Percentiles rank a stretch among this genome's conserved stretches.
Evolutionary conservation across 371 early-diverging fungal species (phyloP).

Genomic region (Blastocladiella emersonii): DNA sequence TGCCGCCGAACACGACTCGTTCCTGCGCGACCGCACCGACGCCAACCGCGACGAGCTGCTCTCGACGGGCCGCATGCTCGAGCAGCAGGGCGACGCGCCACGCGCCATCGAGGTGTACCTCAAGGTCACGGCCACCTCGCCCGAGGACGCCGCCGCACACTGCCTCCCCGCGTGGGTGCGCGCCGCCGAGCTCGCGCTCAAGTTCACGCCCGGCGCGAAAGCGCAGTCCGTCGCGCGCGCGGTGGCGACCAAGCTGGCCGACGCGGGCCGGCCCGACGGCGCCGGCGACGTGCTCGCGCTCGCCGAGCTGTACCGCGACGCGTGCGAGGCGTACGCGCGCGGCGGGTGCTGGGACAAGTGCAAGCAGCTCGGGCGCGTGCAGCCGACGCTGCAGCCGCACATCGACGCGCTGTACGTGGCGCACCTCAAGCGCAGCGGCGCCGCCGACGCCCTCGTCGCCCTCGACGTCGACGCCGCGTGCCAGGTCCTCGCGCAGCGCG

Average conservation of each 20-base stretch:
- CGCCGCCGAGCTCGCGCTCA: constrained; percentile 34
- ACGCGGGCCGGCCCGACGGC: constrained; percentile 20
- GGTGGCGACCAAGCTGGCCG: constrained; percentile 22
- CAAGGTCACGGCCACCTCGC: constrained; percentile 19
- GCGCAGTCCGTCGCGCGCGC: constrained; percentile 24
- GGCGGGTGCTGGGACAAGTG: constrained; percentile 32
- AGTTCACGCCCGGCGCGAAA: constrained; percentile 24
- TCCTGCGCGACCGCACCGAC: constrained; percentile 15
- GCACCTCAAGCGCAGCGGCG: constrained; percentile 27
- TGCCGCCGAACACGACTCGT: constrained; percentile 30
- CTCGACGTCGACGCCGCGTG: constrained; percentile 31
- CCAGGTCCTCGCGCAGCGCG: constrained; percentile 28
- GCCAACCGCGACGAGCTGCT: constrained; percentile 19
- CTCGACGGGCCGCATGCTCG: constrained; percentile 22
- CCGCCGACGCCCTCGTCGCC: constrained; percentile 27
- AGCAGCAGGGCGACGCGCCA: constrained; percentile 31
- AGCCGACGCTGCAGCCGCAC: constrained; percentile 28
- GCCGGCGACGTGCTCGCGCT: constrained; percentile 31
- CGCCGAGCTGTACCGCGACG: constrained; percentile 31
- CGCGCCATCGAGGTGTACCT: constrained; percentile 38
- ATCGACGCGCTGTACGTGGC: constrained; percentile 30
- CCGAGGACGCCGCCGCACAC: constrained; percentile 21
- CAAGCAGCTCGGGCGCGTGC: constrained; percentile 14
- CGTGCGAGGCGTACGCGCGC: constrained; percentile 30
- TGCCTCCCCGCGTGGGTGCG: constrained; percentile 25